Conservation (phyloP, 805 yeast genomes). For the Grigorovia transvaalensis region DNA sequence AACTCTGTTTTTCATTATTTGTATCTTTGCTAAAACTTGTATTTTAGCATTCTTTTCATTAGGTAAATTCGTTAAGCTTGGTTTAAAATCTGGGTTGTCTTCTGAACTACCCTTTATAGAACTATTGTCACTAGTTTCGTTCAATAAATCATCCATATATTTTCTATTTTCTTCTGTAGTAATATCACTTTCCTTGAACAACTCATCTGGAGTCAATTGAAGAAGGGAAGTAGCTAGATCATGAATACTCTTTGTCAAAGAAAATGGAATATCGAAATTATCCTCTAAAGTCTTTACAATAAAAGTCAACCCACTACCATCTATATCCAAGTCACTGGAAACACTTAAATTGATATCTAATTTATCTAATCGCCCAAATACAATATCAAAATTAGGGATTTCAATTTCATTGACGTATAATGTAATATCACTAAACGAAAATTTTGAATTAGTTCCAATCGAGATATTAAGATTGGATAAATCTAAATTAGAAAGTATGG, state of each 20-base stretch:
- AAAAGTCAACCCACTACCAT: conserved; percentile 46
- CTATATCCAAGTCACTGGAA: conserved; percentile 59
- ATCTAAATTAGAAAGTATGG: conserved; percentile 74
- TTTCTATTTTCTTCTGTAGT: neutral
- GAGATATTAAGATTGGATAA: conserved; percentile 75
- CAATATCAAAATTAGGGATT: conserved; percentile 51
- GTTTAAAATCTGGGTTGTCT: neutral
- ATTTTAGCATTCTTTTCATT: neutral
- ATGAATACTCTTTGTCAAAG: conserved; percentile 62
- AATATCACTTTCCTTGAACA: conserved; percentile 3
- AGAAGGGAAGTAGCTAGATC: conserved; percentile 51
- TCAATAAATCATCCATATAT: conserved; percentile 4
- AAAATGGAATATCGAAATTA: conserved; percentile 26
- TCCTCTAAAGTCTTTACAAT: neutral
- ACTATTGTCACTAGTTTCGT: conserved; percentile 9
- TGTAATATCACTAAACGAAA: conserved; percentile 49
- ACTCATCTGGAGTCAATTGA: conserved; percentile 23
- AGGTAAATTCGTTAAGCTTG: neutral
- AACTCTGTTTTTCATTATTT: conserved; percentile 51
- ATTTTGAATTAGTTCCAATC: conserved; percentile 44
- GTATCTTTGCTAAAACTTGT: conserved; percentile 19
- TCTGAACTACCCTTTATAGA: neutral
- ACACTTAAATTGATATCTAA: conserved; percentile 53
- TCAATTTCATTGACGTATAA: conserved; percentile 62
- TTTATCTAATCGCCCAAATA: conserved; percentile 49